Base-by-base conservation (phyloP, 129 eudicot species). In the Chrysanthemum makinoi region DNA sequence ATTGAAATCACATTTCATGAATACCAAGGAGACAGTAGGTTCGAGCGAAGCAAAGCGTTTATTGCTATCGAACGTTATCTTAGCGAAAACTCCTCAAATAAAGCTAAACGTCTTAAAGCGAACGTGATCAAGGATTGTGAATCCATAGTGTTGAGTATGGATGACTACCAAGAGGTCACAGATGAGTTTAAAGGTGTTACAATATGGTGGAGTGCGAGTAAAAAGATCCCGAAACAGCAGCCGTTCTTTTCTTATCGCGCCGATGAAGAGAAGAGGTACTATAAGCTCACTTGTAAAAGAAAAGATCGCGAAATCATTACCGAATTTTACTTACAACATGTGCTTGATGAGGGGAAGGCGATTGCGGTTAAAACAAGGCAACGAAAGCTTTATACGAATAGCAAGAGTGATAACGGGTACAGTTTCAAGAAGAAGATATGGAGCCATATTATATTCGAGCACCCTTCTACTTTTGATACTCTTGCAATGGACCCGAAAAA, bases 341-440 rank as follows among this genome's bases (percentile, higher is more conserved):
- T 86, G 19, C 14, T 86, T 30, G 83, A 82, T 5, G 79, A 86
- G 22, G 90, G 90, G 4, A 72, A 85, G 73, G 81, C 73, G 7
- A 80, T 82, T 7, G 66, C 85, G 0, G 58, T 58, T 3, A 73
- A 59, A 63, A 68, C 80, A 20, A 75, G 90, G 52, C 83, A 73
- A 12, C 56, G 83, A 10, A 85, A 85, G 76, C 75, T 85, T n/a
- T 80, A 64, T 16, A 80, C 87, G 0, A 85, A 80, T 63, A 74
- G 20, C 65, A 80, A 73, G 69, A 54, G 33, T 51, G 47, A 51
- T 2, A 6, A 11, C 13, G 60, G 72, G 14, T 10, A 3, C 35
- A n/a, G 46, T 51, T 16, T 9, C 11, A 28, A 14, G 50, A 49
- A 24, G 0, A 75, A 50, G 9, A 65, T 53, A 22, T 72, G 76